Percentiles rank a stretch among this genome's conserved stretches.
Conservation (phyloP, 192 early-diverging fungal species). For the Coemansia sp. region DNA sequence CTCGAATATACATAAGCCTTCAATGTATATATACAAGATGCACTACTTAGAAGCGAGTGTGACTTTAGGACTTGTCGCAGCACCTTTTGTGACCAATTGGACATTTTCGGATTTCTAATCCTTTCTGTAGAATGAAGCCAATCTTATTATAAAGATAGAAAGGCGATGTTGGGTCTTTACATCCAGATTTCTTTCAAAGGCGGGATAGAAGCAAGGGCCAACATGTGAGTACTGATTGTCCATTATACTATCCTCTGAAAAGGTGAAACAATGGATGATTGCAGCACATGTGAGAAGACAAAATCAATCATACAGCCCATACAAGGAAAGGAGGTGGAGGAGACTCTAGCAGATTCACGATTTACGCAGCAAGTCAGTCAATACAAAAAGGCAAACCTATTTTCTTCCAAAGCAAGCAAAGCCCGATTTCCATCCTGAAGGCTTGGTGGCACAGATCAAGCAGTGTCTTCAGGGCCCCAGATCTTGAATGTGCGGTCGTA, state of each 20-base stretch:
- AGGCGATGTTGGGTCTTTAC: not conserved
- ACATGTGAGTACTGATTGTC: not conserved
- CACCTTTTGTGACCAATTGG: not conserved
- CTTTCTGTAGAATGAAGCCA: not conserved
- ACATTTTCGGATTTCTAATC: not conserved
- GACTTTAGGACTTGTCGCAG: not conserved
- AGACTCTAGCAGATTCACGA: no score
- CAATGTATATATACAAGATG: no score
- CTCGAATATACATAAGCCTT: no score
- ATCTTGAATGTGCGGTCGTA: conserved; percentile 97
- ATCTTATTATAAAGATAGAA: not conserved
- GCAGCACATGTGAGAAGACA: no score
- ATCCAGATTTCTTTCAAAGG: not conserved
- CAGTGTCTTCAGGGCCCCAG: conserved; percentile 63
- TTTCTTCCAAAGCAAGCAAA: no score
- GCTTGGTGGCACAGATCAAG: not conserved
- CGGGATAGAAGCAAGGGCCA: no score
- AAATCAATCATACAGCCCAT: no score
- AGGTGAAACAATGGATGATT: not conserved
- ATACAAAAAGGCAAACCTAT: no score
- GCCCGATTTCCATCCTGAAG: no score
- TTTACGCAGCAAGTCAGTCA: no score
- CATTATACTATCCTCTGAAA: no score
- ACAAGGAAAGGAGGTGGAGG: not conserved
- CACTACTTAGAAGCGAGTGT: not conserved